Evolutionary conservation across 2,329 filamentous ascomycete species (phyloP).

Genomic region (Aspergillus quadricinctus): DNA sequence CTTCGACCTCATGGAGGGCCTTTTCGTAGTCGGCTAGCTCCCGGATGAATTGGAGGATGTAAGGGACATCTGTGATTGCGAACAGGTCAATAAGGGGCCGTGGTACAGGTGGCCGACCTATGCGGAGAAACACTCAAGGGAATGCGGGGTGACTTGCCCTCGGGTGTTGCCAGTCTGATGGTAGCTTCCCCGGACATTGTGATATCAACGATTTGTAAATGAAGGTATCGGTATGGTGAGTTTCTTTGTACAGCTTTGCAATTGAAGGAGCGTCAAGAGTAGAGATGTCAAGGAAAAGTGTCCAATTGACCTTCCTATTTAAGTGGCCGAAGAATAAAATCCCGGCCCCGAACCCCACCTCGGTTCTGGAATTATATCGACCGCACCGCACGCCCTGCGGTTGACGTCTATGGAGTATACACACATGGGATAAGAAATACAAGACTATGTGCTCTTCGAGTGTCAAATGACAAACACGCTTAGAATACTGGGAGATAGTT

Average conservation of each 20-base stretch:
- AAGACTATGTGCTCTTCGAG: neutral
- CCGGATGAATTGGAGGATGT: slow-evolving; percentile 76
- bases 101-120: neutral
- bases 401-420: neutral
- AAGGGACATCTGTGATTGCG: slow-evolving; percentile 61
- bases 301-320: neutral
- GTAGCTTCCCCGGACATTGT: slow-evolving; percentile 33
- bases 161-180: slow-evolving; percentile 39
- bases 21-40: slow-evolving; percentile 88
- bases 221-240: neutral
- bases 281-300: neutral
- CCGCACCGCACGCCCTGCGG: neutral
- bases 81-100: neutral
- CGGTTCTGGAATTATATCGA: neutral
- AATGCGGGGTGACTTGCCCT: slow-evolving; percentile 25
- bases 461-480: neutral
- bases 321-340: neutral
- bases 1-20: slow-evolving; percentile 67
- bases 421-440: neutral
- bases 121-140: neutral
- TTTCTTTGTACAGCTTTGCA: neutral
- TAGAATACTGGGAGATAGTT: neutral
- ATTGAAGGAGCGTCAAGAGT: neutral
- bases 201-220: neutral
- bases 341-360: neutral